Base-by-base conservation (phyloP, 169 alveolate species). In the Theileria annulata region DNA sequence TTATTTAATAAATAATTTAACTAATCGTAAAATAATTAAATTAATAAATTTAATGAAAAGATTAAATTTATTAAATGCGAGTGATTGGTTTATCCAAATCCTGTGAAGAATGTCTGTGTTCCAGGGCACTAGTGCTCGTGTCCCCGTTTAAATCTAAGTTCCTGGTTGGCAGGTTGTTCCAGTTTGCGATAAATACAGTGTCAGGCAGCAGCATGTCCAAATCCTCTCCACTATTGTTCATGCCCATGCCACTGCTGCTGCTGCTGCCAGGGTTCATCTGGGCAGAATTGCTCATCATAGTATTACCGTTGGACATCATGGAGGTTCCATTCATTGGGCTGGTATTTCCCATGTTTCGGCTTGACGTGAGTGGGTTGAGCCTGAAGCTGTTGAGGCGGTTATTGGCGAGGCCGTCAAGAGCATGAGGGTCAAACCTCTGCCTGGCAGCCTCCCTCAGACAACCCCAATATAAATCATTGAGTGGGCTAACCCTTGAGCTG, bases 41-140 rank as follows among this genome's bases (percentile, higher is more conserved):
- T n/a, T n/a, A 35, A 35, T 35, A 35, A 35, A 35, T 35, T 35
- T 35, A 8, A 6, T 54, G 21, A 54, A 54, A 21, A n/a, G 63
- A 54, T 21, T n/a, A n/a, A 54, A 54, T 4, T n/a, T 12, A 54
- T 54, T 54, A 54, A 21, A 54, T 17, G 30, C 63, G 21, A 21
- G 63, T 54, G 63, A 21, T 31, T 19, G 71, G 71, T 21, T 30
- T 33, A 21, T 63, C 71, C 71, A 63, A 33, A 15, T 37, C 48
- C 48, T 63, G 71, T 9, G 17, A 9, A n/a, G 59, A 47, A 9
- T 68, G 59, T 9, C 63, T 8, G n/a, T 47, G 59, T n/a, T 71
- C 79, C 76, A 71, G 59, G 17, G 79, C 79, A 27, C 79, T 71
- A 3, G 79, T 71, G 59, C 79, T 59, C 9, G 79, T 71, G 31